Percentiles rank a stretch among this genome's conserved stretches.
Evolutionary conservation across 2,329 filamentous ascomycete genomes (phyloP).

Genomic region (Volutella citrinella): DNA sequence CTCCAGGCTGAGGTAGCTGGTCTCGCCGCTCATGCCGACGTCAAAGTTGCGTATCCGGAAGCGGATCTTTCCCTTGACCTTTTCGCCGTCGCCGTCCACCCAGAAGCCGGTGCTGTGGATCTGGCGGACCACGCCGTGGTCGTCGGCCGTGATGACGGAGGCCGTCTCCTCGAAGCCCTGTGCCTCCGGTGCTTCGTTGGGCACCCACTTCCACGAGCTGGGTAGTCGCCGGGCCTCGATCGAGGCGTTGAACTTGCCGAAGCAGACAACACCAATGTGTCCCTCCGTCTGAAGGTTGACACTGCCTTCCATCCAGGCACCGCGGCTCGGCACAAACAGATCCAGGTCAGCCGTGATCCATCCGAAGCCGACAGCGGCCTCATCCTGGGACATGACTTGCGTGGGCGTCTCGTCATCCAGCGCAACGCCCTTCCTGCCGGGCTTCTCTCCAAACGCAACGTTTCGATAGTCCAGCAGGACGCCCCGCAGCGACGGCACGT

Average conservation of each 20-base stretch:
- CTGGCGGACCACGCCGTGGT: constrained; percentile 52
- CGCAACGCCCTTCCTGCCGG: constrained; percentile 48
- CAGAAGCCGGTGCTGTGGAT: constrained; percentile 67
- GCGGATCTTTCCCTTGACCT: constrained; percentile 65
- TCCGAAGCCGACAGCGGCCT: constrained; percentile 81
- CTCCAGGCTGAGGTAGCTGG: constrained; percentile 80
- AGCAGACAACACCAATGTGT: constrained; percentile 84
- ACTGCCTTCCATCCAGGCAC: constrained; percentile 73
- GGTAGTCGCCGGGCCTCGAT: constrained; percentile 78
- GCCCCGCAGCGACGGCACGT: constrained; percentile 68
- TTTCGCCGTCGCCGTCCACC: constrained; percentile 67
- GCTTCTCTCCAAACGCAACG: constrained; percentile 59
- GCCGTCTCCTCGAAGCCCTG: constrained; percentile 40
- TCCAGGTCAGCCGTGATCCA: constrained; percentile 89
- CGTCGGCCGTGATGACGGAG: constrained; percentile 38
- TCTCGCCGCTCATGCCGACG: constrained; percentile 68
- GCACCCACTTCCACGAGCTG: constrained; percentile 74
- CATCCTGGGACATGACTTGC: constrained; percentile 58
- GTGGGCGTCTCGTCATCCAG: constrained; percentile 47
- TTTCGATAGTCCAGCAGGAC: constrained; percentile 75
- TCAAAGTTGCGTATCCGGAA: constrained; percentile 87
- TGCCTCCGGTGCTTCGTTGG: constrained; percentile 44
- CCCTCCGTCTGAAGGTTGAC: constrained; percentile 86
- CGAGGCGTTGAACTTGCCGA: constrained; percentile 88
- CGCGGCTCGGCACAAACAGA: constrained; percentile 73